Evolutionary conservation across 768 basidiomycete genomes (phyloP), one percentile per base, ranked within the genome.

Genomic region (Royoungia palumana): DNA sequence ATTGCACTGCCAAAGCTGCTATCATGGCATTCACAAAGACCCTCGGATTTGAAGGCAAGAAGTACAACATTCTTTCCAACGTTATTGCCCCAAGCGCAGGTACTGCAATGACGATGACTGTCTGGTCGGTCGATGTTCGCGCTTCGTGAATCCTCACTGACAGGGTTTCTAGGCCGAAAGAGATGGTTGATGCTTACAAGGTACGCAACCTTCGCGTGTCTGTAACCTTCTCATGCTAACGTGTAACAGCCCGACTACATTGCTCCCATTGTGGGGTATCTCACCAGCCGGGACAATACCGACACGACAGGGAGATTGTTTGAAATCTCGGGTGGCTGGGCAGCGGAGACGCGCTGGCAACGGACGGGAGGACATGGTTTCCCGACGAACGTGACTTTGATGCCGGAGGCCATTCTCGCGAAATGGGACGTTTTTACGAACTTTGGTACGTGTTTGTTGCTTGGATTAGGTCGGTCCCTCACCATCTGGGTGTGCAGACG

Each of bases 281-380:
- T 99, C 27, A 84, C 80, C 4, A 92, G 89, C 62, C 80, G 83
- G 68, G 87, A 83, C 46, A 94, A 95, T 58, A 74, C 76, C 16
- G 78, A 83, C 32, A 83, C 82, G 8, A 80, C 85, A 12, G 89
- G 89, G 8, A 71, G 74, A 6, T 63, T 99, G 42, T 94, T 94
- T 66, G 94, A 97, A 67, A 79, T 93, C 35, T 78, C 78, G 13
- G 94, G 89, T 20, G 96, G 95, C 0, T 97, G 93, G 89, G 87
- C 87, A 4, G 90, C 90, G 1, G 83, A 94, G 67, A 85, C 89
- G 27, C 78, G 95, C 49, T 99, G 95, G 94, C 89, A 97, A 67
- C 82, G 92, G 13, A 75, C 91, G 9, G 87, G 85, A 2, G 96
- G 94, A 10, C 72, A 85, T 61, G 86, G 88, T 7, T 97, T 98